Percentiles rank a stretch among this genome's conserved stretches.
phyloP scores from a whole-genome alignment of 1,284 basidiomycete species.

The Ganoderma multipileum region DNA sequence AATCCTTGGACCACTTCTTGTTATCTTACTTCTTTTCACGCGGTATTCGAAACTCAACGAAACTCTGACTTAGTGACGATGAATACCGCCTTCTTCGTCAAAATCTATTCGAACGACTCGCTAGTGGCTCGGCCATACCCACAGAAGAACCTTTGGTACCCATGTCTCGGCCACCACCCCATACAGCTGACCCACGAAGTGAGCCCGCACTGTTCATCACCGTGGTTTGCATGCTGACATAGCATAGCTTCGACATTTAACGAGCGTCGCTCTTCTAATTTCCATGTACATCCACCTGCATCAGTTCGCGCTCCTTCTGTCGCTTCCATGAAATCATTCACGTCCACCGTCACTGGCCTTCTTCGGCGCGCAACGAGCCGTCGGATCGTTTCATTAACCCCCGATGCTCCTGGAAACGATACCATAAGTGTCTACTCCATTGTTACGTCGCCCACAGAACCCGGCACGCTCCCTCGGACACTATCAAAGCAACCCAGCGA shows the following conservation, averaged over 20 bases:
- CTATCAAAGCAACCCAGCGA: slow-evolving; percentile 57
- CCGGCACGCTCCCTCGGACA: slow-evolving; percentile 44
- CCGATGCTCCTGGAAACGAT: slow-evolving; percentile 53
- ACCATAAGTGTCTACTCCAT: slow-evolving; percentile 60
- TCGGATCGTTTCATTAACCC: slow-evolving; percentile 49
- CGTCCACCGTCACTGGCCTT: slow-evolving; percentile 64
- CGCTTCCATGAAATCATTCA: slow-evolving; percentile 63
- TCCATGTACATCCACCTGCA: slow-evolving; percentile 47
- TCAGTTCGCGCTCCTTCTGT: slow-evolving; percentile 62
- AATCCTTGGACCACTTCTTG: background rate
- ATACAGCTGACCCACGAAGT: slow-evolving; percentile 32
- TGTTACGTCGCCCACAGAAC: slow-evolving; percentile 52
- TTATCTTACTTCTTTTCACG: too few relatives aligned
- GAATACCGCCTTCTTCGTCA: slow-evolving; percentile 80
- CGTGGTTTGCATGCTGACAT: background rate
- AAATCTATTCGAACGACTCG: slow-evolving; percentile 77
- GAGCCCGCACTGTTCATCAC: slow-evolving; percentile 14
- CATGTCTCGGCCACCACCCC: slow-evolving; percentile 38
- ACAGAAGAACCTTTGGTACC: slow-evolving; percentile 68
- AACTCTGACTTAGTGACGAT: slow-evolving; percentile 62
- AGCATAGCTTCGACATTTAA: slow-evolving; percentile 38
- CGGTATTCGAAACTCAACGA: background rate
- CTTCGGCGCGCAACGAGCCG: slow-evolving; percentile 63
- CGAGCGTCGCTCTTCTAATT: slow-evolving; percentile 54
- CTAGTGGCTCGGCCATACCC: slow-evolving; percentile 61